Conservation (phyloP, 305 asterid species). For the Nicotiana rustica region DNA sequence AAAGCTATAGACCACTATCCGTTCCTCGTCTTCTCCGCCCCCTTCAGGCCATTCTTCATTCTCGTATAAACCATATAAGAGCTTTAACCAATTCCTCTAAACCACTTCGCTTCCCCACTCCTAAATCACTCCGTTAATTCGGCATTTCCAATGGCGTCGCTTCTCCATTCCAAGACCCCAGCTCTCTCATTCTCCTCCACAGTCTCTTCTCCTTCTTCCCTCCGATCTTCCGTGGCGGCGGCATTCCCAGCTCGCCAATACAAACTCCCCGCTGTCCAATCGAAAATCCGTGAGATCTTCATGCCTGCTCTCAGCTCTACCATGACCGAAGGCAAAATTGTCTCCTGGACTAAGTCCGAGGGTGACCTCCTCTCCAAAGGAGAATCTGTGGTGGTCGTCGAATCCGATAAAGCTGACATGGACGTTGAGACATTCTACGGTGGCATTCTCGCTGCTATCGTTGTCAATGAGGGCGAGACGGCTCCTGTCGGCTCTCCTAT, state of each 20-base stretch:
- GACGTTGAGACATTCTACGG: constrained; percentile 92
- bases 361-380: constrained; percentile 77
- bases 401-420: constrained; percentile 96
- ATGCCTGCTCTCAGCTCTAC: too few relatives aligned
- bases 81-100: background rate
- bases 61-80: background rate
- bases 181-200: constrained; percentile 62
- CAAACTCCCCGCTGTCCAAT: too few relatives aligned
- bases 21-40: constrained; percentile 77
- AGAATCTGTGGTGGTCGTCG: constrained; percentile 91
- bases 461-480: constrained; percentile 80
- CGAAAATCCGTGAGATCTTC: too few relatives aligned
- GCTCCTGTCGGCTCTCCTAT: constrained; percentile 91
- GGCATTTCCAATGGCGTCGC: constrained; percentile 49
- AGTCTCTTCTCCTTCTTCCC: constrained; percentile 45
- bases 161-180: constrained; percentile 44
- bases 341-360: too few relatives aligned
- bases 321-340: too few relatives aligned
- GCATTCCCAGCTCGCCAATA: constrained; percentile 37
- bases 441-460: constrained; percentile 85
- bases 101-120: too few relatives aligned
- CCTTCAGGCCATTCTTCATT: background rate
- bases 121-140: background rate
- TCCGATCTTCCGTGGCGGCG: constrained; percentile 41
- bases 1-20: too few relatives aligned